Evolutionary conservation across 495 filamentous ascomycete species (phyloP).

Genomic region (Aspergillus egyptiacus): DNA sequence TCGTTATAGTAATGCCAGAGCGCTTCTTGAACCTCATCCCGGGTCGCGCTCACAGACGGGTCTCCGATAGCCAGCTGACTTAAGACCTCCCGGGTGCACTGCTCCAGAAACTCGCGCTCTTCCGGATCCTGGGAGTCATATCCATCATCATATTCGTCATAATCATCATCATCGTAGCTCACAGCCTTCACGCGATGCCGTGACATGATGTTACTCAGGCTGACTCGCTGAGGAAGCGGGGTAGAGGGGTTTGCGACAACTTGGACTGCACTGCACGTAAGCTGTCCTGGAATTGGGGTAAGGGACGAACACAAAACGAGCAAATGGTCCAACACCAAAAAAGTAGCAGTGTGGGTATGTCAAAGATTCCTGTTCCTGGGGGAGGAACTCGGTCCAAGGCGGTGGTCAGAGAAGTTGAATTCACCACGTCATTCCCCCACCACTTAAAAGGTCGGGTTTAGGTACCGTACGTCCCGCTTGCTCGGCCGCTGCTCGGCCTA

Average conservation of each 20-base stretch:
- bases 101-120: constrained; percentile 37
- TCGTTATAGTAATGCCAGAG: constrained; percentile 97
- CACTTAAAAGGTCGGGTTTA: no score
- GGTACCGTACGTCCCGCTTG: no score
- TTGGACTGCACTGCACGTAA: neutral
- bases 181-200: constrained; percentile 44
- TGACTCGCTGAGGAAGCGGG: constrained; percentile 5
- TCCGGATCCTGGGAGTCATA: constrained; percentile 41
- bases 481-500: no score
- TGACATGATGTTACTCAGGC: constrained; percentile 30
- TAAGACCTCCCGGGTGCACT: constrained; percentile 36
- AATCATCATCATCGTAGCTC: constrained; percentile 41
- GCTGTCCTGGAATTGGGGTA: neutral
- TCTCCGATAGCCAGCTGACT: constrained; percentile 34
- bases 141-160: constrained; percentile 33
- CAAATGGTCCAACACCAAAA: neutral
- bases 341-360: neutral
- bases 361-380: neutral
- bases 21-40: constrained; percentile 73
- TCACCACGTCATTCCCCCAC: constrained; percentile 38
- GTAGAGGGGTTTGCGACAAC: constrained; percentile 5
- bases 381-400: neutral
- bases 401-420: constrained; percentile 2
- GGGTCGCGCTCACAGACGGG: constrained; percentile 36
- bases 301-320: no score